phyloP scores from a whole-genome alignment of 441 rosid genomes.

The Manihot esculenta region DNA sequence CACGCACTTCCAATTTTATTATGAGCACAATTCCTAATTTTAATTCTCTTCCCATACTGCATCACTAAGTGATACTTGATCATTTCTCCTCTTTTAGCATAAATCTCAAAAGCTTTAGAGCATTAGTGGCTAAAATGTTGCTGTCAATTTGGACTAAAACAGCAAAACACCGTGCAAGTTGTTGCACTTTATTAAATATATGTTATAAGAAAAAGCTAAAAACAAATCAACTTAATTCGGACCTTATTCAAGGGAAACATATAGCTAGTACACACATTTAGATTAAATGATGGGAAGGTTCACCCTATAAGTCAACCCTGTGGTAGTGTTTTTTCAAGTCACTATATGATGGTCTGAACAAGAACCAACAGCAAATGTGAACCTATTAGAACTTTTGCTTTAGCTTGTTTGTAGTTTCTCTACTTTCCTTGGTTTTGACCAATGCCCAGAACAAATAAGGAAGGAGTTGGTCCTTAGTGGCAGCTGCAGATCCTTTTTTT shows the following conservation, averaged over 20 bases:
- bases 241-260: not conserved
- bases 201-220: not conserved
- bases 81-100: not conserved
- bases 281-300: not conserved
- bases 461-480: too few species aligned
- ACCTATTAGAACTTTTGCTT: not conserved
- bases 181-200: not conserved
- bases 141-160: not conserved
- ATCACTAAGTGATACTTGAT: too few species aligned
- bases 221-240: not conserved
- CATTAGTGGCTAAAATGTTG: not conserved
- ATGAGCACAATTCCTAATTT: too few species aligned
- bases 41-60: too few species aligned
- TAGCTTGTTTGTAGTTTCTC: not conserved
- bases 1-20: too few species aligned
- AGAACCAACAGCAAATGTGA: too few species aligned
- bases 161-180: not conserved
- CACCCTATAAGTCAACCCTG: not conserved
- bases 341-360: too few species aligned
- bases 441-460: not conserved
- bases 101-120: not conserved
- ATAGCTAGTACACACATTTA: not conserved
- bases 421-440: not conserved
- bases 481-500: too few species aligned
- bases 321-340: not conserved